Evolutionary conservation across 2,329 filamentous ascomycete species (phyloP).

Genomic region (Tetracladium maxilliforme): DNA sequence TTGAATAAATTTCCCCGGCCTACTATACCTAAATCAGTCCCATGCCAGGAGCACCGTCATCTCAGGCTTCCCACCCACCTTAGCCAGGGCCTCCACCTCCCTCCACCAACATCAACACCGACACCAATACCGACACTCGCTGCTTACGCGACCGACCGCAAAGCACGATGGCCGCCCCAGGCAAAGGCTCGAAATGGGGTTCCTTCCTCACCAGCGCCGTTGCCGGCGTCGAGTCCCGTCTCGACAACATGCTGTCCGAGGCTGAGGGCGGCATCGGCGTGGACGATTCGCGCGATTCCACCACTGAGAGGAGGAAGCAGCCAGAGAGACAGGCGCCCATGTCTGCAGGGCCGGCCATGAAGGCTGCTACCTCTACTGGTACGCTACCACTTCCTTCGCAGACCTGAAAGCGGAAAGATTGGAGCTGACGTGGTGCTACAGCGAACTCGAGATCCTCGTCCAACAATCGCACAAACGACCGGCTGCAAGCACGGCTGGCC

Average conservation of each 20-base stretch:
- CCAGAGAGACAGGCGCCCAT: slow-evolving; percentile 18
- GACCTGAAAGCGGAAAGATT: background rate
- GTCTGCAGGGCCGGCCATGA: slow-evolving; percentile 8
- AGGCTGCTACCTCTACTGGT: slow-evolving; percentile 9
- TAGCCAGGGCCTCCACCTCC: too few relatives aligned
- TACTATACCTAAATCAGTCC: too few relatives aligned
- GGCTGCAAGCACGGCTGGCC: slow-evolving; percentile 78
- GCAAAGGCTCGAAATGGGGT: slow-evolving; percentile 49
- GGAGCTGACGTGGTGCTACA: slow-evolving; percentile 9
- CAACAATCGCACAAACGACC: slow-evolving; percentile 53
- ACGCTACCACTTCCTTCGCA: slow-evolving; percentile 1
- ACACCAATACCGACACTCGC: too few relatives aligned
- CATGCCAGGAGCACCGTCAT: slow-evolving; percentile 24
- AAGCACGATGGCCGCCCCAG: slow-evolving; percentile 16
- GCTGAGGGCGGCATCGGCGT: slow-evolving; percentile 34
- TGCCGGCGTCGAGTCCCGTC: slow-evolving; percentile 79
- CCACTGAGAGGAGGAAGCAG: slow-evolving; percentile 15
- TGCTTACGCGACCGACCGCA: too few relatives aligned
- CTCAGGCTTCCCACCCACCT: too few relatives aligned
- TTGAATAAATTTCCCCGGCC: slow-evolving; percentile 25
- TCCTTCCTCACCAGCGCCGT: slow-evolving; percentile 80
- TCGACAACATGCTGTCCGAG: slow-evolving; percentile 84
- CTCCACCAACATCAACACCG: too few relatives aligned
- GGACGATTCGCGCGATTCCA: too few relatives aligned
- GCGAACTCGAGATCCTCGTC: slow-evolving; percentile 49